Evolutionary conservation across 768 basidiomycete genomes (phyloP), one percentile per base, ranked within the genome.

Genomic region (Boletus rubroflammeus): DNA sequence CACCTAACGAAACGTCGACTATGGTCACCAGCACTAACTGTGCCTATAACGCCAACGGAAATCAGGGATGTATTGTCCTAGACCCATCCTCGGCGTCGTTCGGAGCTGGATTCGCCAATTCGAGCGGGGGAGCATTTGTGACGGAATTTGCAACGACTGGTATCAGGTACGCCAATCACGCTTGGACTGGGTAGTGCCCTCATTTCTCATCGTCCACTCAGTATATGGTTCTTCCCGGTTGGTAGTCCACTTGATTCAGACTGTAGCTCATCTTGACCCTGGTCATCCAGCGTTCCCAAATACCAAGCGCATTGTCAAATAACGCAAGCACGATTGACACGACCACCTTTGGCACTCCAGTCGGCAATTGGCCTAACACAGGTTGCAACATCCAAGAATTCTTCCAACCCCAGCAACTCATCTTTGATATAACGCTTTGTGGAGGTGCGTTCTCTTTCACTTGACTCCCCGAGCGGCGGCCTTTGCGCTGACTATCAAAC

Each of bases 381-480:
- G 75, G 75, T 23, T 91, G 90, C 68, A 65, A 72, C 34, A 73
- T 82, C 31, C 70, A 73, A 47, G 60, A 71, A 19, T 86, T 76
- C 69, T 86, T 88, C 66, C 71, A 77, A 48, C 74, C 82, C 0
- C 87, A 90, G 62, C 75, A 81, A 53, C 75, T 90, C 40, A 83
- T 89, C 17, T 81, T 90, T 52, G 84, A 87, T 63, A 90, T 90
- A 53, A 87, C 88, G 1, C 77, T 86, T 6, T 87, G 86, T 50
- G 85, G 84, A 65, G 76, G 76, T 76, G 35, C 57, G 78, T 78
- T 45, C 43, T 38, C 29, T 54, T 26, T 50, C 32, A 49, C 67
- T 49, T 59, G 61, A 17, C 23, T 36, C 10, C 6, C n/a, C 60
- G 23, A 56, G 64, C n/a, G 49, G 57, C 55, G 32, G 49, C 53